These are phyloP conservation scores for Termitomyces sp. DNA, from an alignment of 768 basidiomycete genomes.

Conservation along the genomic window DNA sequence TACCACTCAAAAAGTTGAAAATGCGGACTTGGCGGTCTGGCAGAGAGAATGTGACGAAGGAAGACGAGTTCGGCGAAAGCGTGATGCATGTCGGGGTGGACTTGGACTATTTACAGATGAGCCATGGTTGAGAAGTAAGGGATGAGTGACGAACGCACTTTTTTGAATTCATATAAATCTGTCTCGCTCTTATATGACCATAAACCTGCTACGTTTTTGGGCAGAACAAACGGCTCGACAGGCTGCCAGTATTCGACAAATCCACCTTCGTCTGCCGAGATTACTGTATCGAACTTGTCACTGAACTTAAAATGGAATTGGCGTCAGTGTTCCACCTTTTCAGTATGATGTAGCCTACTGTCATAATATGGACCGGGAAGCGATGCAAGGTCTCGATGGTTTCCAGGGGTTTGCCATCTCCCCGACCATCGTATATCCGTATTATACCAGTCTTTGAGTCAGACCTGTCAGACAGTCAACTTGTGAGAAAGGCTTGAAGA, in stretches of 20 bases:
- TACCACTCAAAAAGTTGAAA: constrained; percentile 89
- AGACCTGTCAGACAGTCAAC: constrained; percentile 49
- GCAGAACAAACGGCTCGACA: constrained; percentile 80
- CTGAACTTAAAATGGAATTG: constrained; percentile 65
- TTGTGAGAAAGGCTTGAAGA: constrained; percentile 10
- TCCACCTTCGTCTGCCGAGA: constrained; percentile 92
- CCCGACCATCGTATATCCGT: constrained; percentile 90
- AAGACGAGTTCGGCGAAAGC: constrained; percentile 84
- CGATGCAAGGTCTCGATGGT: constrained; percentile 79
- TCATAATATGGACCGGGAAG: constrained; percentile 88
- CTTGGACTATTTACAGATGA: constrained; percentile 59
- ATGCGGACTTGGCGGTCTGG: constrained; percentile 93
- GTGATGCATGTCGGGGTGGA: constrained; percentile 90
- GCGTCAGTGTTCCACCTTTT: constrained; percentile 2
- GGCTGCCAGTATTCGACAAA: constrained; percentile 98
- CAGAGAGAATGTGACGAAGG: constrained; percentile 91
- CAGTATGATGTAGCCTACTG: constrained; percentile 47
- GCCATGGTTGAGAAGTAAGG: neutral
- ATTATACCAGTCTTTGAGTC: constrained; percentile 75
- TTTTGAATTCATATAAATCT: constrained; percentile 97
- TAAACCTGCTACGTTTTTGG: constrained; percentile 71
- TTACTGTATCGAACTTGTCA: constrained; percentile 83
- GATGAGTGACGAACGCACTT: constrained; percentile 46
- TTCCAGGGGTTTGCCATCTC: constrained; percentile 74
- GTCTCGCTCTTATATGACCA: constrained; percentile 93